These are phyloP conservation scores for Botryotinia convoluta DNA, from an alignment of 2,329 filamentous ascomycete genomes.

Conservation along the genomic window DNA sequence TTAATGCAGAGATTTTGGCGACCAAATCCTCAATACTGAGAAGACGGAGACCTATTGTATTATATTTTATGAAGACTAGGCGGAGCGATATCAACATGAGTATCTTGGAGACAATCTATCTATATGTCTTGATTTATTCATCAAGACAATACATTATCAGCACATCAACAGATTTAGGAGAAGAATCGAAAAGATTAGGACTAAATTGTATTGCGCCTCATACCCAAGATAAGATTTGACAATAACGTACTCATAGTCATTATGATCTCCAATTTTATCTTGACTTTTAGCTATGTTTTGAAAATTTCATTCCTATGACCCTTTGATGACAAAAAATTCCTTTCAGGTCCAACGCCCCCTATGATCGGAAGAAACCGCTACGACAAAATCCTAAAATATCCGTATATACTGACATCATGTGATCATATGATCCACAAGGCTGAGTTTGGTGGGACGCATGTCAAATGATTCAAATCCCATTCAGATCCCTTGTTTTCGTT, in stretches of 20 bases:
- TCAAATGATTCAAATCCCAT: background rate
- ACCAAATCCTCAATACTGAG: constrained; percentile 26
- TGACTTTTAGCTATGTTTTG: background rate
- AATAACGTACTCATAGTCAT: background rate
- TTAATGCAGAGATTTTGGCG: constrained; percentile 26
- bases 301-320: background rate
- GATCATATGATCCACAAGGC: constrained; percentile 15
- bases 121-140: background rate
- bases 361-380: constrained; percentile 7
- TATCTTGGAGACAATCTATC: background rate
- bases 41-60: background rate
- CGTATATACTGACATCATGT: background rate
- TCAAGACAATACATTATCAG: background rate
- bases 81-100: background rate
- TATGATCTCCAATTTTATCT: background rate
- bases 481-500: background rate
- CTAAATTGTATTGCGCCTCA: background rate
- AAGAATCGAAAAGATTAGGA: background rate
- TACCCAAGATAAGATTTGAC: background rate
- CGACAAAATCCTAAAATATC: background rate
- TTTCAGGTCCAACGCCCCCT: background rate
- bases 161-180: background rate
- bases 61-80: background rate
- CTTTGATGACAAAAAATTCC: background rate
- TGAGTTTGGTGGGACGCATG: background rate